Percentiles rank a stretch among this genome's conserved stretches.
These are phyloP conservation scores for Blastomyces percursus DNA, from an alignment of 2,329 filamentous ascomycete species.

Conservation along the genomic window DNA sequence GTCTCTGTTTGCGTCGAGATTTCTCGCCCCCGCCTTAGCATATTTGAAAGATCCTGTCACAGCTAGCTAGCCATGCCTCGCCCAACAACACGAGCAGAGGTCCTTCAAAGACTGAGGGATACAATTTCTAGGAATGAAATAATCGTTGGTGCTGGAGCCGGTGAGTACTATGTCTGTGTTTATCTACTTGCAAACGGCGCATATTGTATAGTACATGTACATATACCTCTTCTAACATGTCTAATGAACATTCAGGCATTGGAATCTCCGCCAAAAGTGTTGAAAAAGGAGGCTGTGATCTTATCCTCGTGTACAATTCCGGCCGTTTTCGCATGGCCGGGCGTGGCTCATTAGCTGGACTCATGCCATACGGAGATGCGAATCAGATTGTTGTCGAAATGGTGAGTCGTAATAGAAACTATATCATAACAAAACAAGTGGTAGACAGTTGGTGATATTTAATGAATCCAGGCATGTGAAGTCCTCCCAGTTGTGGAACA, in stretches of 20 bases:
- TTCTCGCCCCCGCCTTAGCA: no score
- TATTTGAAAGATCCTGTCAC: neutral
- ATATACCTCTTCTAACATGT: neutral
- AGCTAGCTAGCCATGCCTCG: slow-evolving; percentile 40
- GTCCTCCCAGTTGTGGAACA: slow-evolving; percentile 53
- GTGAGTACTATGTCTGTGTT: slow-evolving; percentile 19
- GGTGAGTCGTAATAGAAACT: slow-evolving; percentile 29
- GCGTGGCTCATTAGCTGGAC: slow-evolving; percentile 54
- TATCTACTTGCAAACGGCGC: neutral
- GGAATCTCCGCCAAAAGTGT: slow-evolving; percentile 61
- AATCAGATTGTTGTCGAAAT: slow-evolving; percentile 61
- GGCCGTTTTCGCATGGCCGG: slow-evolving; percentile 65
- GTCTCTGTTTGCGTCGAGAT: neutral
- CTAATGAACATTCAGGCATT: slow-evolving; percentile 39
- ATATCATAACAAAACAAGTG: neutral
- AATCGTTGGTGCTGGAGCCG: slow-evolving; percentile 58
- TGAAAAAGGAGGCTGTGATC: slow-evolving; percentile 55
- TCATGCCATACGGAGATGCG: slow-evolving; percentile 62
- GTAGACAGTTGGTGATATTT: neutral
- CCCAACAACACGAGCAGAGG: slow-evolving; percentile 46
- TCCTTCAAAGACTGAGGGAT: slow-evolving; percentile 45
- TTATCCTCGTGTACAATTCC: slow-evolving; percentile 64
- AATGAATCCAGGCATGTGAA: slow-evolving; percentile 43
- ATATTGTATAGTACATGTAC: neutral
- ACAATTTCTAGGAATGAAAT: slow-evolving; percentile 46